Evolutionary conservation across 2,329 filamentous ascomycete species (phyloP).

Genomic region (Hansfordia pulvinata): DNA sequence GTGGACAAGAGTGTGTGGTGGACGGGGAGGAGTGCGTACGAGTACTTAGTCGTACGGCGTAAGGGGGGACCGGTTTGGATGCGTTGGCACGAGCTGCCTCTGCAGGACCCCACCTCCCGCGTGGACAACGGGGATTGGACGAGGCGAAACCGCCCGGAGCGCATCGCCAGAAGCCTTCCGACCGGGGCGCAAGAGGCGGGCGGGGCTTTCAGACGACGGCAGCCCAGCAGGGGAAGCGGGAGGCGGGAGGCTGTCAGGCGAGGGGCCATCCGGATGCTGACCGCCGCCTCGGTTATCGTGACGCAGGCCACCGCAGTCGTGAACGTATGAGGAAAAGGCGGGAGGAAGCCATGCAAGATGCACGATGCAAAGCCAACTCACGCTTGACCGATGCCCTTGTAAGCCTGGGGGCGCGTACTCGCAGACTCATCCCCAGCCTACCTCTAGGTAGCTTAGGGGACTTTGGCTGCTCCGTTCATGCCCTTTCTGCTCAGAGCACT

Average conservation of each 20-base stretch:
- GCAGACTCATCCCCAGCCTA: slow-evolving; percentile 4
- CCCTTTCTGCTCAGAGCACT: no score
- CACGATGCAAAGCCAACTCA: slow-evolving; percentile 3
- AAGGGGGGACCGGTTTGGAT: no score
- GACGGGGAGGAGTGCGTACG: no score
- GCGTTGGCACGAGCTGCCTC: slow-evolving; percentile 11
- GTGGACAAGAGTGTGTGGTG: no score
- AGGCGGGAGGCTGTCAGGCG: slow-evolving; percentile 9
- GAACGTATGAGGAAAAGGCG: neutral
- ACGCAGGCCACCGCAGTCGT: neutral
- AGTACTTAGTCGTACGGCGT: no score
- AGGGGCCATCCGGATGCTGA: slow-evolving; percentile 3
- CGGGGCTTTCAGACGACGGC: slow-evolving; percentile 8
- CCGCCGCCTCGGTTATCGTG: neutral
- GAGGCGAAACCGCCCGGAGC: slow-evolving; percentile 4
- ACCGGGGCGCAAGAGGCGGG: slow-evolving; percentile 10
- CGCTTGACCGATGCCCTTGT: neutral
- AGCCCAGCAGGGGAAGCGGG: no score
- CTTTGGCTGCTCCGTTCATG: no score
- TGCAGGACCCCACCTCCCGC: slow-evolving; percentile 8
- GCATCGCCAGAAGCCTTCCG: neutral
- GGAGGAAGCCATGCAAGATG: neutral
- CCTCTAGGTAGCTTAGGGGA: no score
- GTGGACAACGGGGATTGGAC: slow-evolving; percentile 18
- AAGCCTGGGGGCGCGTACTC: neutral